phyloP scores from a whole-genome alignment of 2,329 filamentous ascomycete genomes.

The Tolypocladium endophyticum region DNA sequence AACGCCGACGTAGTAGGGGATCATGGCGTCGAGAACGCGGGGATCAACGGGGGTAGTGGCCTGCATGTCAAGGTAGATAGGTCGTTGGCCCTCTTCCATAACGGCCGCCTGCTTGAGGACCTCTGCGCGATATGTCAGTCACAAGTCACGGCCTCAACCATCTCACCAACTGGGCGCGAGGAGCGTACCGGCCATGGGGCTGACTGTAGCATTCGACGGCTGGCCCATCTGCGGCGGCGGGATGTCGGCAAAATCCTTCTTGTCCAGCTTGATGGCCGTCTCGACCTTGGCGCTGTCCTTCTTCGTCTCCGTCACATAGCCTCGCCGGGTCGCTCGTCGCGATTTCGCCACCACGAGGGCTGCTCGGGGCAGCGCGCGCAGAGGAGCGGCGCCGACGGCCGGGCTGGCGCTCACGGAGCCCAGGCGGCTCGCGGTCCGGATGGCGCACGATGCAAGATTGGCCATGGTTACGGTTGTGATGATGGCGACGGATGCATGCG shows the following conservation, averaged over 20 bases:
- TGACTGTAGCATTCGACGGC: conserved; percentile 50
- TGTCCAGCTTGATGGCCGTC: conserved; percentile 75
- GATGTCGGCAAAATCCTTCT: conserved; percentile 64
- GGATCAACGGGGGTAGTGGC: conserved; percentile 93
- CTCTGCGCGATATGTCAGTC: conserved; percentile 29
- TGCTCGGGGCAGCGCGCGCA: conserved; percentile 14
- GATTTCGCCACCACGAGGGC: conserved; percentile 13
- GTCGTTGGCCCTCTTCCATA: conserved; percentile 84
- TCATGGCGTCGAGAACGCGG: conserved; percentile 90
- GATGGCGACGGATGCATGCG: conserved; percentile 10
- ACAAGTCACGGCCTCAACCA: not conserved
- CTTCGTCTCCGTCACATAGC: conserved; percentile 79
- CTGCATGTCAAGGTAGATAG: conserved; percentile 98
- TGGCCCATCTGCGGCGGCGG: conserved; percentile 19
- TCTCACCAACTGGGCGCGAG: not conserved
- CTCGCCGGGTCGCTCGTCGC: conserved; percentile 31
- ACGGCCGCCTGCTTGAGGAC: conserved; percentile 85
- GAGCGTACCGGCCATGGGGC: conserved; percentile 53
- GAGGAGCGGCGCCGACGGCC: not conserved
- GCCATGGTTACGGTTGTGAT: conserved; percentile 37
- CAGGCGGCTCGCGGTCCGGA: conserved; percentile 64
- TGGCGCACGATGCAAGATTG: conserved; percentile 53
- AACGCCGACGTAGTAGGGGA: conserved; percentile 84
- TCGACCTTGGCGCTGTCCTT: conserved; percentile 75
- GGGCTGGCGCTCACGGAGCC: conserved; percentile 17